phyloP scores from a whole-genome alignment of 345 rosid genomes.

The Sonneratia caseolaris region DNA sequence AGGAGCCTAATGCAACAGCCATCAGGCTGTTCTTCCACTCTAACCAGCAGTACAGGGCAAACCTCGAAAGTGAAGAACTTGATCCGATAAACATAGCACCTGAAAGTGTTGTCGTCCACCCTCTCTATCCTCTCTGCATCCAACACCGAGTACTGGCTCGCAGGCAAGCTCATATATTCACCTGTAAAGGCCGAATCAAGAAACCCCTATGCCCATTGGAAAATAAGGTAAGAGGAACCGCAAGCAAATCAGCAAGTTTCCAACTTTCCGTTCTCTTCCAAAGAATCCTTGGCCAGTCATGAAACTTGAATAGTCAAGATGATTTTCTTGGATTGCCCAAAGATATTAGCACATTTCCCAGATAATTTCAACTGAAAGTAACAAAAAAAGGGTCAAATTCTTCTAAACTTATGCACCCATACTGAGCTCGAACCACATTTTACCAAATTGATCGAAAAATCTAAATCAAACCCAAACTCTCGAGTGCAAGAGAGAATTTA shows the following conservation, averaged over 20 bases:
- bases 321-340: not conserved
- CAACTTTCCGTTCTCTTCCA: too few species aligned
- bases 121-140: slow-evolving; percentile 98
- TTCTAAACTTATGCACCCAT: not conserved
- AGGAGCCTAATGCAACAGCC: slow-evolving; percentile 89
- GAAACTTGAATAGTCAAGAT: not conserved
- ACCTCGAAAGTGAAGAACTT: slow-evolving; percentile 85
- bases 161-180: slow-evolving; percentile 95
- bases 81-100: slow-evolving; percentile 74
- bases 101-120: slow-evolving; percentile 71
- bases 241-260: too few species aligned
- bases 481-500: slow-evolving; percentile 16
- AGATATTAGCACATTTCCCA: too few species aligned
- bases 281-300: too few species aligned
- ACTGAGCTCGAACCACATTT: not conserved
- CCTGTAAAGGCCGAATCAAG: slow-evolving; percentile 22
- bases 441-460: not conserved
- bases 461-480: slow-evolving; percentile 3
- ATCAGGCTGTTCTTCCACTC: slow-evolving; percentile 77
- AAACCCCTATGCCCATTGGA: not conserved
- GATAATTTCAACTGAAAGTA: not conserved
- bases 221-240: not conserved
- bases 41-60: slow-evolving; percentile 86
- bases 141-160: slow-evolving; percentile 94
- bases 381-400: too few species aligned